These are phyloP conservation scores for Erysiphe pulchra DNA, from an alignment of 2,329 filamentous ascomycete species.

Conservation along the genomic window DNA sequence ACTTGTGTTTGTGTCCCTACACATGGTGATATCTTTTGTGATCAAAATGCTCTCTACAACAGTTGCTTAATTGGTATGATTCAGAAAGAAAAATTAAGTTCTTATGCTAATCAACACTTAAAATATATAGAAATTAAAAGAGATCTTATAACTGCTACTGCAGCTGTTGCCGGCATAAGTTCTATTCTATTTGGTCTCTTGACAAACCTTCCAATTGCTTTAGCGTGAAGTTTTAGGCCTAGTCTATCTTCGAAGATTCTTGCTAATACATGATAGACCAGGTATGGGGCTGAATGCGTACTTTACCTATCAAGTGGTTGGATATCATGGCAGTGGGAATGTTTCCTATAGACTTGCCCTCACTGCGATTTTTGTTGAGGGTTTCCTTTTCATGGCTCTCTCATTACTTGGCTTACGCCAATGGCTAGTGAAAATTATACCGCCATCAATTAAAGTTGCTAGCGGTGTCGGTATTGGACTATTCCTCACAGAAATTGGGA, in stretches of 20 bases:
- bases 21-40: slow-evolving; percentile 7
- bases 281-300: slow-evolving; percentile 45
- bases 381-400: slow-evolving; percentile 36
- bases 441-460: slow-evolving; percentile 36
- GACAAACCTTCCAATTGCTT: slow-evolving; percentile 54
- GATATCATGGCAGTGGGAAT: slow-evolving; percentile 27
- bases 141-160: slow-evolving; percentile 61
- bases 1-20: slow-evolving; percentile 35
- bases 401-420: slow-evolving; percentile 44
- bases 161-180: slow-evolving; percentile 50
- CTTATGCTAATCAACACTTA: slow-evolving; percentile 1
- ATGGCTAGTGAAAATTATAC: slow-evolving; percentile 42
- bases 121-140: slow-evolving; percentile 30
- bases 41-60: slow-evolving; percentile 16
- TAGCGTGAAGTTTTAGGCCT: slow-evolving; percentile 30
- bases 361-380: slow-evolving; percentile 37
- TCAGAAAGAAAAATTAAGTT: not conserved
- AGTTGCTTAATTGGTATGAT: slow-evolving; percentile 16
- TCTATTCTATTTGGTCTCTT: slow-evolving; percentile 56
- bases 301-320: slow-evolving; percentile 41
- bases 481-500: slow-evolving; percentile 35
- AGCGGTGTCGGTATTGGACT: slow-evolving; percentile 39
- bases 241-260: not conserved
- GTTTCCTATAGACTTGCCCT: slow-evolving; percentile 33
- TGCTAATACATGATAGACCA: slow-evolving; percentile 18